Evolutionary conservation across 306 rosid species (phyloP), one percentile per base, ranked within the genome.

Genomic region (Cucurbita pepo): DNA sequence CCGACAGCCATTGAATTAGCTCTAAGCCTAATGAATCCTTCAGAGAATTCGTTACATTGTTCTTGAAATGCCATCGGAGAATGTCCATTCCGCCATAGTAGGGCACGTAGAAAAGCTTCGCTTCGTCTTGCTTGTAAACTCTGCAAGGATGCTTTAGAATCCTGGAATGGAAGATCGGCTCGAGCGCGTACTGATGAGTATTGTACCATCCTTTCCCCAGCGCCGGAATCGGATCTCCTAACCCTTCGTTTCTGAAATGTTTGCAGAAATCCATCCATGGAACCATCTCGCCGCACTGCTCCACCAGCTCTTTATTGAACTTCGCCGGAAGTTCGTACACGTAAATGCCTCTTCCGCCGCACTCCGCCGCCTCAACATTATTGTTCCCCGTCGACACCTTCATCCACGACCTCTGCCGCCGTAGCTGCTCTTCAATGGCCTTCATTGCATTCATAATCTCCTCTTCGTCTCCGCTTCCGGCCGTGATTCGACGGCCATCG

Each of bases 291-390:
- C 11, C 30, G 11, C 89, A 85, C 58, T 87, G 85, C 78, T 76
- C 87, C 66, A 85, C 83, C 84, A 87, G 76, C 70, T 85, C 89
- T 55, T 83, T 82, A 40, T 87, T 85, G 71, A 87, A 87, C 72
- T 81, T 83, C 19, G 89, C 77, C 61, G 91, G 91, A 60, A 85
- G 76, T 66, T 87, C 87, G 77, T 87, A 87, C 22, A 85, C 89
- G 60, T 81, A 87, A 18, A 87, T 75, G 53, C 91, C 91, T 71
- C 67, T 53, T 43, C 84, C 84, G 18, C 79, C 80, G 61, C 91
- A 87, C 44, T 43, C 53, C 41, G 6, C 52, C 19, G 54, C 57
- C 21, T 30, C 72, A 1, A 1, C n/a, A 50, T 50, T 50, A 14
- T 14, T 50, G 5, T 50, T 50, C 5, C 5, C 34, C 34, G 34